Percentiles rank a stretch among this genome's conserved stretches.
Conservation (phyloP, 2,329 filamentous ascomycete genomes). For the Thielaviopsis ethacetica region DNA sequence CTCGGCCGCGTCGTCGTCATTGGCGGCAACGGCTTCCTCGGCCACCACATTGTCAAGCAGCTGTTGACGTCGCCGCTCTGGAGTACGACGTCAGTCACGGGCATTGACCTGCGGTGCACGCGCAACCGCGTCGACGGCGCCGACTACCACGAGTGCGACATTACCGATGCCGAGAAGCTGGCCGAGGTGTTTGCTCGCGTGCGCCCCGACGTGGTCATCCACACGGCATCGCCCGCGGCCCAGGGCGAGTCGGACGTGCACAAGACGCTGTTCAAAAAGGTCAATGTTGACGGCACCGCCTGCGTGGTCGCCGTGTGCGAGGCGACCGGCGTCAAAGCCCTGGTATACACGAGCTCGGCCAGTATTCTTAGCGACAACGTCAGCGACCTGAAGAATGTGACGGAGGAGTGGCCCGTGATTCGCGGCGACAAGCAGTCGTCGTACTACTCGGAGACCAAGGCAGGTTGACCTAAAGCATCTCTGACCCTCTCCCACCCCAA, state of each 20-base stretch:
- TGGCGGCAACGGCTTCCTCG: constrained; percentile 72
- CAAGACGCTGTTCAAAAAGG: constrained; percentile 52
- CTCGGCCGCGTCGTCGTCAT: constrained; percentile 62
- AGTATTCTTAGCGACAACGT: constrained; percentile 75
- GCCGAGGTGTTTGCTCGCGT: constrained; percentile 45
- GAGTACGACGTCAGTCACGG: constrained; percentile 40
- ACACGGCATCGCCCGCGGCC: constrained; percentile 62
- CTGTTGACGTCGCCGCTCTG: constrained; percentile 35
- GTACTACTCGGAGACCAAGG: constrained; percentile 88
- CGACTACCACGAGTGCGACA: constrained; percentile 60
- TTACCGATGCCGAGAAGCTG: constrained; percentile 49
- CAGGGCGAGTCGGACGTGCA: constrained; percentile 35
- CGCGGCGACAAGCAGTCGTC: constrained; percentile 54
- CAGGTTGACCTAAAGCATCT: constrained; percentile 18
- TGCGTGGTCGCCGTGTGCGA: constrained; percentile 61
- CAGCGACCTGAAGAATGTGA: constrained; percentile 64
- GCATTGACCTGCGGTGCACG: constrained; percentile 55
- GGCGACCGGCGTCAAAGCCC: constrained; percentile 53
- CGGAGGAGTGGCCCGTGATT: constrained; percentile 67
- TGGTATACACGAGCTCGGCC: constrained; percentile 83
- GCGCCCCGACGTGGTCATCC: constrained; percentile 70
- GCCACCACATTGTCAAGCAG: constrained; percentile 65
- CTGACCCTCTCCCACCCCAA: neutral
- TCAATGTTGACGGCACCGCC: constrained; percentile 78
- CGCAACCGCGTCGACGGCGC: constrained; percentile 46